phyloP scores from a whole-genome alignment of 805 yeast genomes.

The Wickerhamiella parazyma region DNA sequence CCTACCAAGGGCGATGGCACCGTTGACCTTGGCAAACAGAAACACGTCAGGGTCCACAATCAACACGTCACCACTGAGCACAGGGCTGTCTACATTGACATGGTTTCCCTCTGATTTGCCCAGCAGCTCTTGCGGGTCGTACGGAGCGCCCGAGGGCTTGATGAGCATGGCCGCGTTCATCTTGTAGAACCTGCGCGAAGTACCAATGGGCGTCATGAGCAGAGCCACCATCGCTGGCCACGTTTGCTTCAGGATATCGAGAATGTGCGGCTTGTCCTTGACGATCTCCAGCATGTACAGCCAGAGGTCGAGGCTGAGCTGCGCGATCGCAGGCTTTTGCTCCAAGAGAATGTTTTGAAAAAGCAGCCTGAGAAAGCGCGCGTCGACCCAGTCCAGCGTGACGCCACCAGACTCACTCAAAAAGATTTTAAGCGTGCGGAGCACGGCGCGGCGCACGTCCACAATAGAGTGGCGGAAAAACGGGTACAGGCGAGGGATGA shows the following conservation, averaged over 20 bases:
- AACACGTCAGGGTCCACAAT: constrained; percentile 66
- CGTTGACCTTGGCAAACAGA: constrained; percentile 58
- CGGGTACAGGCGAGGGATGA: constrained; percentile 87
- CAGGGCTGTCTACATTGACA: constrained; percentile 86
- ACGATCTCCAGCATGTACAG: constrained; percentile 31
- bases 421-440: constrained; percentile 68
- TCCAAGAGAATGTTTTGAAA: constrained; percentile 84
- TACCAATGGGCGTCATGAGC: constrained; percentile 87
- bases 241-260: constrained; percentile 6
- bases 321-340: constrained; percentile 62
- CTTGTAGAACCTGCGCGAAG: constrained; percentile 72
- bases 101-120: constrained; percentile 16
- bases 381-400: constrained; percentile 59
- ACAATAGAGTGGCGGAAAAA: constrained; percentile 88
- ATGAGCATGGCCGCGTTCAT: constrained; percentile 67
- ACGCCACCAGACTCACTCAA: constrained; percentile 31
- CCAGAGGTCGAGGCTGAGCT: constrained; percentile 51
- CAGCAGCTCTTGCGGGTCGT: constrained; percentile 12
- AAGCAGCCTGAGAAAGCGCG: constrained; percentile 55
- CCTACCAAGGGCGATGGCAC: constrained; percentile 64
- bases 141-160: constrained; percentile 59
- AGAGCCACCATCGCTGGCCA: constrained; percentile 41
- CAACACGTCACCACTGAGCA: constrained; percentile 80
- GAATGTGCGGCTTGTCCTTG: background rate
- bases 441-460: constrained; percentile 77